Evolutionary conservation across 2,329 filamentous ascomycete species (phyloP), one percentile per base, ranked within the genome.

Genomic region (Botrytis sinoallii): DNA sequence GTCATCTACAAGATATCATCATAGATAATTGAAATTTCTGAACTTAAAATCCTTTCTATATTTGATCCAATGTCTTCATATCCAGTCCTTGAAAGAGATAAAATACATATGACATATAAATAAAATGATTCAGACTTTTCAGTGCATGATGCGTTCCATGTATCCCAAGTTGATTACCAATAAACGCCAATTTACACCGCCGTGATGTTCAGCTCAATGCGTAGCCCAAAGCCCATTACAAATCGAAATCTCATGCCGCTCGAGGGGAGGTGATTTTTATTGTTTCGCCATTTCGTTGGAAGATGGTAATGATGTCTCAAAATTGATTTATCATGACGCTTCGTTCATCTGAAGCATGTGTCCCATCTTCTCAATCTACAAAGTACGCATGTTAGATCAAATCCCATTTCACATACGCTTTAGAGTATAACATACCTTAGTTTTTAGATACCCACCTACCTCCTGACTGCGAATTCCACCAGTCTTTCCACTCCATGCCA

Each of bases 371-470:
- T 93, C 91, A 76, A 96, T 95, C 92, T 94, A 74, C 12, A 32
- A 8, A 7, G n/a, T 32, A 74, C 66, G 75, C 74, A 67, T 52
- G 69, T 72, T 29, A 64, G 18, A 29, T 44, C 38, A 20, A 14
- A 9, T 44, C n/a, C 42, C 22, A 16, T 38, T 29, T 14, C 38
- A 32, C 25, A 35, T n/a, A 8, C 42, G 40, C 20, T 57, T 44
- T 48, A 32, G n/a, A 14, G 22, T 7, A 40, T 70, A 72, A 83
- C 89, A 81, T 81, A 95, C 94, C 91, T 99, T 99, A 4, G 96
- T 98, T 82, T 92, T 93, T 76, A 99, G 85, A 85, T 99, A 99
- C 10, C 93, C 94, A 79, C 97, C 94, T 65, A 98, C 93, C 84
- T 99, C 96, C 71, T 91, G 88, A 79, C 95, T 95, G 75, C 90